These are phyloP conservation scores for Fusarium napiforme DNA, from an alignment of 2,329 filamentous ascomycete species.

Conservation along the genomic window DNA sequence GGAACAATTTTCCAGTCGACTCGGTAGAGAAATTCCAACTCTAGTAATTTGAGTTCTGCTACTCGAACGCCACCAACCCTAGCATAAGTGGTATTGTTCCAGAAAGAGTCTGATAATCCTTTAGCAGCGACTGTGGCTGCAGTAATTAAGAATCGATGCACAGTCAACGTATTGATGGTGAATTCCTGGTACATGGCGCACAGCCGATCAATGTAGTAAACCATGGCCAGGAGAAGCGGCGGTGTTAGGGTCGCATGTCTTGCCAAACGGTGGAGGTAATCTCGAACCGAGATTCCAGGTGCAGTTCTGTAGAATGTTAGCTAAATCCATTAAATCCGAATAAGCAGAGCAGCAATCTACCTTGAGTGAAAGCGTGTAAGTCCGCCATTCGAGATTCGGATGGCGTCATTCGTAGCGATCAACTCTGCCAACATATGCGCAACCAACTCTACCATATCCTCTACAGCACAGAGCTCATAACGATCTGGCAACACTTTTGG, in stretches of 20 bases:
- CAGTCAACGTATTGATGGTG: slow-evolving; percentile 94
- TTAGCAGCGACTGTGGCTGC: slow-evolving; percentile 96
- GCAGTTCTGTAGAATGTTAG: slow-evolving; percentile 62
- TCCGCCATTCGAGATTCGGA: slow-evolving; percentile 77
- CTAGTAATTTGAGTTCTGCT: slow-evolving; percentile 87
- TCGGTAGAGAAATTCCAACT: slow-evolving; percentile 91
- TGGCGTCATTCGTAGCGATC: slow-evolving; percentile 92
- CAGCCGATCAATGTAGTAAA: slow-evolving; percentile 96
- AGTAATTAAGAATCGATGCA: slow-evolving; percentile 96
- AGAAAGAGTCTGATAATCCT: slow-evolving; percentile 94
- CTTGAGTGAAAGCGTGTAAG: slow-evolving; percentile 96
- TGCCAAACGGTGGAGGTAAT: slow-evolving; percentile 92
- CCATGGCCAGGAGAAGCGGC: slow-evolving; percentile 96
- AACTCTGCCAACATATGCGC: slow-evolving; percentile 96
- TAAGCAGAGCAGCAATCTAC: slow-evolving; percentile 56
- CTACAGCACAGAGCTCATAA: slow-evolving; percentile 85
- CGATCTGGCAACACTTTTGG: slow-evolving; percentile 72
- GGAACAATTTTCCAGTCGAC: slow-evolving; percentile 98
- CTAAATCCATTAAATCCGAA: slow-evolving; percentile 3
- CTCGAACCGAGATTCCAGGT: slow-evolving; percentile 91
- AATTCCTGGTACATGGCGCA: slow-evolving; percentile 94
- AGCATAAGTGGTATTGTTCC: slow-evolving; percentile 98
- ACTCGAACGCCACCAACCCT: slow-evolving; percentile 92
- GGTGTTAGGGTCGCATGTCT: slow-evolving; percentile 94
- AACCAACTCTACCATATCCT: slow-evolving; percentile 90